phyloP scores from a whole-genome alignment of 257 asterid species.

The Solanum paucissectum region DNA sequence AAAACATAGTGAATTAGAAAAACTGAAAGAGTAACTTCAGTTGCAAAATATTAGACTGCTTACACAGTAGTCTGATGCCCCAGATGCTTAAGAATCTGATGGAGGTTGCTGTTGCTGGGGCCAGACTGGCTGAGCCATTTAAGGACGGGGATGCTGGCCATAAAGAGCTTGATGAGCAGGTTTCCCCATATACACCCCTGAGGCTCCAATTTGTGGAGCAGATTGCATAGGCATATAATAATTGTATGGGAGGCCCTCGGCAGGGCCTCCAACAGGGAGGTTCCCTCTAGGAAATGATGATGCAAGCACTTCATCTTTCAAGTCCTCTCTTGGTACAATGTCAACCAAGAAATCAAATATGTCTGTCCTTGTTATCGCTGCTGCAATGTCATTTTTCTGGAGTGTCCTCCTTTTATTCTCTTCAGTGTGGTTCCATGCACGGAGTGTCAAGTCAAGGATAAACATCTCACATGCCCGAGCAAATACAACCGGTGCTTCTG shows the following conservation, averaged over 20 bases:
- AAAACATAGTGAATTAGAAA: not conserved
- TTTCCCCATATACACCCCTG: constrained; percentile 73
- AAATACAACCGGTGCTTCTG: no score
- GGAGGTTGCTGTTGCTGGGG: constrained; percentile 51
- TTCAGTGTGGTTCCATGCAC: constrained; percentile 96
- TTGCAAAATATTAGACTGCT: not conserved
- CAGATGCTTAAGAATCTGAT: constrained; percentile 52
- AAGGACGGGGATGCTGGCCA: constrained; percentile 67
- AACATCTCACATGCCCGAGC: constrained; percentile 53
- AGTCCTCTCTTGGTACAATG: constrained; percentile 22
- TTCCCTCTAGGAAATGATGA: constrained; percentile 74
- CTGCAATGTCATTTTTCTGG: constrained; percentile 92
- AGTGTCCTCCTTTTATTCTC: constrained; percentile 95
- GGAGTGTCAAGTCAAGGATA: constrained; percentile 80
- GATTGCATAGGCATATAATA: constrained; percentile 52
- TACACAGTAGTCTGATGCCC: not conserved
- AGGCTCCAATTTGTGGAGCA: constrained; percentile 51
- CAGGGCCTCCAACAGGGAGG: constrained; percentile 64
- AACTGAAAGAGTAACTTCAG: not conserved
- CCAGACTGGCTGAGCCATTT: constrained; percentile 81
- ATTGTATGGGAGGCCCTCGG: constrained; percentile 80
- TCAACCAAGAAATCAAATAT: constrained; percentile 81
- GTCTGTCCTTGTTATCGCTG: constrained; percentile 89
- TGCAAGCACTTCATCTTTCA: constrained; percentile 82
- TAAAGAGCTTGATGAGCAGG: constrained; percentile 72